These are phyloP conservation scores for Quercus engelmannii DNA, from an alignment of 306 rosid genomes.

Conservation along the genomic window DNA sequence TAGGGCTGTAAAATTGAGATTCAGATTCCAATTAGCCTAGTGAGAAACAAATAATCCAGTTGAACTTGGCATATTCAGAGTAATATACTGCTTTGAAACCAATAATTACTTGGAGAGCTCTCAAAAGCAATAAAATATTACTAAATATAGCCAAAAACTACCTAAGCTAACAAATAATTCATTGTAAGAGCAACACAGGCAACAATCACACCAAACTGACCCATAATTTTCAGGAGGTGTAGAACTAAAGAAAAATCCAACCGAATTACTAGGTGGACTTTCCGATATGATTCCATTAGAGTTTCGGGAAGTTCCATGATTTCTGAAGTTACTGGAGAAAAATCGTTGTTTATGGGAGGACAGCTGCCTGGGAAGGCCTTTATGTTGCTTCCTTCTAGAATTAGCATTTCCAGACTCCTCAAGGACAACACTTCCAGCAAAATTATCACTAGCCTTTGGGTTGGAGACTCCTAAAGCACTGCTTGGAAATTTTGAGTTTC, in stretches of 20 bases:
- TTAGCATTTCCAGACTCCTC: slow-evolving; percentile 62
- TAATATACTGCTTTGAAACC: slow-evolving; percentile 6
- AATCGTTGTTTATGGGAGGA: slow-evolving; percentile 71
- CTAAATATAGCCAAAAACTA: not conserved
- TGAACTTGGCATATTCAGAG: slow-evolving; percentile 11
- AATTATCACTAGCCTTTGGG: slow-evolving; percentile 51
- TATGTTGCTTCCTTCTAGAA: slow-evolving; percentile 67
- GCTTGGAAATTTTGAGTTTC: slow-evolving; percentile 45
- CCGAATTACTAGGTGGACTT: slow-evolving; percentile 92
- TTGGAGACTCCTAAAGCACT: slow-evolving; percentile 51
- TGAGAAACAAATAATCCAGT: slow-evolving; percentile 1
- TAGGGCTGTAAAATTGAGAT: slow-evolving; percentile 50
- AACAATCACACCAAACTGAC: slow-evolving; percentile 55
- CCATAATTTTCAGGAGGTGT: slow-evolving; percentile 89
- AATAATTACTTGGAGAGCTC: slow-evolving; percentile 10
- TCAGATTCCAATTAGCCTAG: slow-evolving; percentile 26
- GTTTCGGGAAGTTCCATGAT: slow-evolving; percentile 67
- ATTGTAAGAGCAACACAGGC: slow-evolving; percentile 14
- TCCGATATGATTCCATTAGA: slow-evolving; percentile 74
- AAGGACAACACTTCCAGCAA: slow-evolving; percentile 29
- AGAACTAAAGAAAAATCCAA: slow-evolving; percentile 94
- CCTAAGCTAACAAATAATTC: slow-evolving; percentile 1
- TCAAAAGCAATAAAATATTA: not conserved
- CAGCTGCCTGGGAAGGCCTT: slow-evolving; percentile 56
- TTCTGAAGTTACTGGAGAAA: slow-evolving; percentile 78